These are phyloP conservation scores for Aspergillus jensenii DNA, from an alignment of 2,329 filamentous ascomycete species.

Conservation along the genomic window DNA sequence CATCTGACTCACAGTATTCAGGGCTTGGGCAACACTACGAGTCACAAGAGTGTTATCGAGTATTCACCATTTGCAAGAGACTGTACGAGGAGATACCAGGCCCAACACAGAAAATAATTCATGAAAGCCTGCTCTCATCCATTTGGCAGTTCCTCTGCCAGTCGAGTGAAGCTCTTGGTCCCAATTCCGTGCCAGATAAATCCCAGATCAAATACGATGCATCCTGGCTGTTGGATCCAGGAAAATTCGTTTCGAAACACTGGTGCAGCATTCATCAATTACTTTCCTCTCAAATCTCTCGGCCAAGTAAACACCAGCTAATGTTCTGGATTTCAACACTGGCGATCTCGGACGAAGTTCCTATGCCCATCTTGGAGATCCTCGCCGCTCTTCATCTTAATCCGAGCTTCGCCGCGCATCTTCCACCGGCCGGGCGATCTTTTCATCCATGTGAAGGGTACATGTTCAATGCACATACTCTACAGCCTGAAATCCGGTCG, in stretches of 20 bases:
- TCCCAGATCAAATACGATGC: slow-evolving; percentile 14
- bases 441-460: slow-evolving; percentile 11
- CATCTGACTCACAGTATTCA: slow-evolving; percentile 34
- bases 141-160: slow-evolving; percentile 10
- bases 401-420: slow-evolving; percentile 6
- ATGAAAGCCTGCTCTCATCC: neutral
- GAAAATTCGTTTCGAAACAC: slow-evolving; percentile 11
- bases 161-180: slow-evolving; percentile 2
- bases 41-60: slow-evolving; percentile 3
- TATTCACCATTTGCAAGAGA: slow-evolving; percentile 16
- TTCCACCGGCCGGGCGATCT: slow-evolving; percentile 8
- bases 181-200: neutral
- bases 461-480: neutral
- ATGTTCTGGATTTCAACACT: slow-evolving; percentile 32
- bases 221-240: slow-evolving; percentile 14
- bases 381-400: slow-evolving; percentile 20
- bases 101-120: neutral
- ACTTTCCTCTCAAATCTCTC: slow-evolving; percentile 12
- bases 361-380: slow-evolving; percentile 24
- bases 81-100: slow-evolving; percentile 12
- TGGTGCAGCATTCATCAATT: slow-evolving; percentile 22
- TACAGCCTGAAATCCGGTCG: slow-evolving; percentile 5
- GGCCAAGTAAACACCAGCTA: slow-evolving; percentile 22
- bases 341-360: slow-evolving; percentile 22
- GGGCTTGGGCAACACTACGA: slow-evolving; percentile 22